Conservation (phyloP, 1,284 basidiomycete genomes). For the Tilletiopsis washingtonensis region DNA sequence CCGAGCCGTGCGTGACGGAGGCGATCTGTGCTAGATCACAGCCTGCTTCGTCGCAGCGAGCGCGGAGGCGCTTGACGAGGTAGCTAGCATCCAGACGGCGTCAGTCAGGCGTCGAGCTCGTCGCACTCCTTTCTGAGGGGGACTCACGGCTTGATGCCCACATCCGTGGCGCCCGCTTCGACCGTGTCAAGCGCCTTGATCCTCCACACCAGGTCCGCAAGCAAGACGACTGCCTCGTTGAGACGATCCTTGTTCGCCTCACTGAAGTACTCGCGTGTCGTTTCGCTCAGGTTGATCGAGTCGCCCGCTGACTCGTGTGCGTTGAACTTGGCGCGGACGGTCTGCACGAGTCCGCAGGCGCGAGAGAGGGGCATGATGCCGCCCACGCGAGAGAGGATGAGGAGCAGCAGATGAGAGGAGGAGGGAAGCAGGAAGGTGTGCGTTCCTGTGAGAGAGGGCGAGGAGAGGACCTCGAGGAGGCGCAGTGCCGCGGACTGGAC, state of each 20-base stretch:
- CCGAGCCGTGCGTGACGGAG: background rate
- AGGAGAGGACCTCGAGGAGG: background rate
- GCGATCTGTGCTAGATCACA: background rate
- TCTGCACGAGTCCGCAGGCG: background rate
- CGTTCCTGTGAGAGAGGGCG: background rate
- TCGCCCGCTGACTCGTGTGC: background rate
- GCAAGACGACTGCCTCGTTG: background rate
- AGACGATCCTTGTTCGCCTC: background rate
- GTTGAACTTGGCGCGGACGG: background rate
- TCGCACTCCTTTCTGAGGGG: background rate
- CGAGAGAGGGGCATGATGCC: background rate
- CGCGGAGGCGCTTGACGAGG: background rate
- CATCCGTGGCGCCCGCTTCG: background rate
- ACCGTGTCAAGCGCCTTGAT: background rate
- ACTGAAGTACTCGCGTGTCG: background rate
- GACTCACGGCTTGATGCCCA: background rate
- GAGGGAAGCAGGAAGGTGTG: background rate
- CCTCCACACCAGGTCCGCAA: background rate
- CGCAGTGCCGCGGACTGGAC: background rate
- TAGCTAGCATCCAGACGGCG: background rate
- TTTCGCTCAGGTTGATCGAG: too few relatives aligned
- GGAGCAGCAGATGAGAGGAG: background rate
- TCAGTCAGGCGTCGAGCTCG: background rate
- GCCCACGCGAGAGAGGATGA: background rate
- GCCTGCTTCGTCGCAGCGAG: background rate